phyloP scores from a whole-genome alignment of 495 filamentous ascomycete species.

The Tuber melanosporum region DNA sequence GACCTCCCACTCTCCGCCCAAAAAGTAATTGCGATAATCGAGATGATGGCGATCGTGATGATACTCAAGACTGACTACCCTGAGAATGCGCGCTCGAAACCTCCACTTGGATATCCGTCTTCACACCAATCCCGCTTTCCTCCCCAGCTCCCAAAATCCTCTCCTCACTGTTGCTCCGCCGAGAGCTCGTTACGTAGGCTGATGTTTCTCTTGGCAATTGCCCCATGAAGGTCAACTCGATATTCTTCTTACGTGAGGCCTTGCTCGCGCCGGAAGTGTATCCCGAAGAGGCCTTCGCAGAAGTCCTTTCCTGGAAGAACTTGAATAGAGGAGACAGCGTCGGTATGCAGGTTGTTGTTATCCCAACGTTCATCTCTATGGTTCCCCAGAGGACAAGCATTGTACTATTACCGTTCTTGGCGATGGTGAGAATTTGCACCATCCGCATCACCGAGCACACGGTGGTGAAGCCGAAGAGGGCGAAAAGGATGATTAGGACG shows the following conservation, averaged over 20 bases:
- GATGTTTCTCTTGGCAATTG: conserved; percentile 17
- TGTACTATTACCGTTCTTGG: conserved; percentile 53
- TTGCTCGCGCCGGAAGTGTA: conserved; percentile 16
- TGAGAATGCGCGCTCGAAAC: conserved; percentile 25
- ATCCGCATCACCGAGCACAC: conserved; percentile 54
- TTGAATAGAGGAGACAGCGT: conserved; percentile 31
- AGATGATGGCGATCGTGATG: neutral
- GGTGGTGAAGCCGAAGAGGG: conserved; percentile 55
- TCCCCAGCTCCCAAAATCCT: conserved; percentile 14
- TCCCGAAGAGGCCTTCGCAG: conserved; percentile 22
- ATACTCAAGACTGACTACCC: conserved; percentile 5
- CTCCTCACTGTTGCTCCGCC: conserved; percentile 17
- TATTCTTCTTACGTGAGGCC: conserved; percentile 14
- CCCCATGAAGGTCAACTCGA: conserved; percentile 31
- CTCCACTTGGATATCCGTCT: conserved; percentile 33
- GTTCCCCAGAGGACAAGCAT: conserved; percentile 56
- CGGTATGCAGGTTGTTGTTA: conserved; percentile 35
- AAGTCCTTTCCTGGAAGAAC: conserved; percentile 27
- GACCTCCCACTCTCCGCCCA: neutral
- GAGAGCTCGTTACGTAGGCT: conserved; percentile 15
- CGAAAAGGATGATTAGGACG: conserved; percentile 52
- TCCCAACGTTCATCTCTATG: conserved; percentile 55
- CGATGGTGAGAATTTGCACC: conserved; percentile 51
- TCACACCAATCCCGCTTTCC: conserved; percentile 30
- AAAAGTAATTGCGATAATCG: neutral